These are phyloP conservation scores for Teratosphaeria zuluensis DNA, from an alignment of 2,329 filamentous ascomycete genomes.

Conservation along the genomic window DNA sequence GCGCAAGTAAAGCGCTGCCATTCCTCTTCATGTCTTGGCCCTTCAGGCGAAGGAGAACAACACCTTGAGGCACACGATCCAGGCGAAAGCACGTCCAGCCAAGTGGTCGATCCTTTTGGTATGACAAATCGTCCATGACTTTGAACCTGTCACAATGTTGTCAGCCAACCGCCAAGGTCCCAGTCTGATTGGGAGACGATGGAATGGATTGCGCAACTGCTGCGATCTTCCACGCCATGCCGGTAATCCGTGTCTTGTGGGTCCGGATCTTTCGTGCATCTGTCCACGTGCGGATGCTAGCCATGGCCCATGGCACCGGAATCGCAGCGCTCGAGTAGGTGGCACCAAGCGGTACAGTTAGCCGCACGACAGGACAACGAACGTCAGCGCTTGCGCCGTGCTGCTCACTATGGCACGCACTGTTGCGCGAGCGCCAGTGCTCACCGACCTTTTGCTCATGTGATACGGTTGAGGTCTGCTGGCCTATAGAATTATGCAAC, in stretches of 20 bases:
- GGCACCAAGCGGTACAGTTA: background rate
- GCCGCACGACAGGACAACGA: background rate
- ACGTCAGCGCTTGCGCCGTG: background rate
- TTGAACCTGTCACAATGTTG: constrained; percentile 52
- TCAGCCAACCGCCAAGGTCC: background rate
- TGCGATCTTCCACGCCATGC: background rate
- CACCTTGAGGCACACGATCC: constrained; percentile 66
- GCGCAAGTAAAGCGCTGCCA: constrained; percentile 62
- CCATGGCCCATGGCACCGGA: background rate
- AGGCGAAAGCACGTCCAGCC: constrained; percentile 85
- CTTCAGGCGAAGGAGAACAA: constrained; percentile 66
- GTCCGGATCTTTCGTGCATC: background rate
- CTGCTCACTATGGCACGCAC: background rate
- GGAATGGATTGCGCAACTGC: background rate
- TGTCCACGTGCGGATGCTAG: background rate
- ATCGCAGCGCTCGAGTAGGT: background rate
- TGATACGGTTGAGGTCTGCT: background rate
- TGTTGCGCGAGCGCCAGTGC: background rate
- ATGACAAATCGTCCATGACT: constrained; percentile 76
- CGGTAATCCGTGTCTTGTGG: background rate
- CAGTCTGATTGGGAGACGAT: background rate
- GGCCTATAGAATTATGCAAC: background rate
- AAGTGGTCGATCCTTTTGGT: constrained; percentile 60
- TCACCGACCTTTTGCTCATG: background rate
- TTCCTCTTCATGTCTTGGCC: constrained; percentile 54